Evolutionary conservation across 2,329 filamentous ascomycete genomes (phyloP).

Genomic region (Alternaria panax): DNA sequence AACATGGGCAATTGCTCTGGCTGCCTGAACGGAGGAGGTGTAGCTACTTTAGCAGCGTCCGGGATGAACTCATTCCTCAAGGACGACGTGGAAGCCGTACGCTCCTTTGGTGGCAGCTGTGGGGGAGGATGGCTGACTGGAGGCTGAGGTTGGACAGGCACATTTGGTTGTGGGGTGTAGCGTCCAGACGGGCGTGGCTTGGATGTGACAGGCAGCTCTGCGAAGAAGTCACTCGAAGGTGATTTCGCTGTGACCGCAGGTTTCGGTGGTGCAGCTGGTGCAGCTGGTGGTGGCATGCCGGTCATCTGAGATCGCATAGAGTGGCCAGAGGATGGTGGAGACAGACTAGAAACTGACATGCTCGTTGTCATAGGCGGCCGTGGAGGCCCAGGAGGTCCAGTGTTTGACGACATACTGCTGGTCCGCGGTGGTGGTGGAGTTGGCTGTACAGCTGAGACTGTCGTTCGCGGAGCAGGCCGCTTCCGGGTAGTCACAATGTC

Average conservation of each 20-base stretch:
- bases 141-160: slow-evolving; percentile 37
- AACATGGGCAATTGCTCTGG: slow-evolving; percentile 53
- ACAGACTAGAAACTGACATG: slow-evolving; percentile 46
- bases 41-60: slow-evolving; percentile 29
- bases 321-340: slow-evolving; percentile 52
- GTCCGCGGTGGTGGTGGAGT: slow-evolving; percentile 66
- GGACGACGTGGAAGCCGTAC: slow-evolving; percentile 46
- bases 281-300: slow-evolving; percentile 34
- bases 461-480: slow-evolving; percentile 54
- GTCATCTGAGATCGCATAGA: slow-evolving; percentile 44
- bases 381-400: slow-evolving; percentile 28
- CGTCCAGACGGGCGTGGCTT: slow-evolving; percentile 52
- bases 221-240: slow-evolving; percentile 55
- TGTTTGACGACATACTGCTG: slow-evolving; percentile 60
- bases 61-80: slow-evolving; percentile 46
- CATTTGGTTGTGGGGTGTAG: slow-evolving; percentile 48
- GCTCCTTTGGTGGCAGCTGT: slow-evolving; percentile 42
- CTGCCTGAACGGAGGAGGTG: slow-evolving; percentile 47
- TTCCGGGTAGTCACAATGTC: slow-evolving; percentile 77
- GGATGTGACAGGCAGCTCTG: slow-evolving; percentile 55
- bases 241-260: slow-evolving; percentile 38
- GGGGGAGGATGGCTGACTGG: slow-evolving; percentile 31
- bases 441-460: slow-evolving; percentile 47
- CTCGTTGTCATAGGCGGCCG: slow-evolving; percentile 38
- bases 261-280: slow-evolving; percentile 30